These are phyloP conservation scores for Metschnikowia amazonensis DNA, from an alignment of 805 yeast genomes.

Conservation along the genomic window DNA sequence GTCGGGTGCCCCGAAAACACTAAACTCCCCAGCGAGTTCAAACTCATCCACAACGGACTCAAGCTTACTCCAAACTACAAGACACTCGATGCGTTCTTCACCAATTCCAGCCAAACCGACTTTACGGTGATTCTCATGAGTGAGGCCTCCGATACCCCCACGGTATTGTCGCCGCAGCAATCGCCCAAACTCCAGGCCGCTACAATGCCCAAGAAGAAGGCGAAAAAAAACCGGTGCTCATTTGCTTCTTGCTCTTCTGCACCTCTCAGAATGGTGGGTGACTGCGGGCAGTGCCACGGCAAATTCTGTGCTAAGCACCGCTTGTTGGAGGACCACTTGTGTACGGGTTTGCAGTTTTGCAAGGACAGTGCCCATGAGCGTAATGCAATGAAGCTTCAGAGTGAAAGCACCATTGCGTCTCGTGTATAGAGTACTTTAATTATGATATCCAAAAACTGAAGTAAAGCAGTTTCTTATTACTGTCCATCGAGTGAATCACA, in stretches of 20 bases:
- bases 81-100: slow-evolving; percentile 20
- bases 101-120: slow-evolving; percentile 11
- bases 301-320: slow-evolving; percentile 86
- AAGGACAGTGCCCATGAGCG: slow-evolving; percentile 79
- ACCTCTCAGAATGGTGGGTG: slow-evolving; percentile 70
- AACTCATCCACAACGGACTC: slow-evolving; percentile 38
- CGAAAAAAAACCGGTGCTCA: slow-evolving; percentile 47
- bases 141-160: slow-evolving; percentile 25
- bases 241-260: slow-evolving; percentile 58
- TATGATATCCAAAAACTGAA: no score
- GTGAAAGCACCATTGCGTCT: slow-evolving; percentile 73
- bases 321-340: slow-evolving; percentile 76
- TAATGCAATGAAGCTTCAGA: slow-evolving; percentile 77
- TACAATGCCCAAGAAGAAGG: slow-evolving; percentile 23
- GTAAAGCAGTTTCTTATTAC: no score
- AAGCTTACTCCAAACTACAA: slow-evolving; percentile 30
- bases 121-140: slow-evolving; percentile 26
- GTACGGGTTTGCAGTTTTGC: slow-evolving; percentile 73
- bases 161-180: slow-evolving; percentile 18
- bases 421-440: slow-evolving; percentile 9
- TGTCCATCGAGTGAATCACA: no score
- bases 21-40: slow-evolving; percentile 35
- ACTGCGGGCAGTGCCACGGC: slow-evolving; percentile 79
- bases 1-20: slow-evolving; percentile 32
- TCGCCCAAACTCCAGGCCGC: slow-evolving; percentile 15